Evolutionary conservation across 164 flowering plant genomes (phyloP).

Genomic region (Platanus orientalis): DNA sequence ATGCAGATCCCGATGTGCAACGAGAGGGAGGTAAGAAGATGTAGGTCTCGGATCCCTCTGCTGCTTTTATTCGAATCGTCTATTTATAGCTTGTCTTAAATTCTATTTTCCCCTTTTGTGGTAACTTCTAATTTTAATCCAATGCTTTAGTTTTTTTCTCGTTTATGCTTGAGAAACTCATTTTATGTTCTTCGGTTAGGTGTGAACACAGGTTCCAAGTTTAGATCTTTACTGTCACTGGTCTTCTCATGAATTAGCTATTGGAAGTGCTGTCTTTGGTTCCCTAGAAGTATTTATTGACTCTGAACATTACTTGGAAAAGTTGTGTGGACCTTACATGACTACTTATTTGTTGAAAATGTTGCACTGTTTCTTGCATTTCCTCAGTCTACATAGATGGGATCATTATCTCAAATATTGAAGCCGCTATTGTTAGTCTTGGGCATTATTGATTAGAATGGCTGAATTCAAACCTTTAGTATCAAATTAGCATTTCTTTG

Average conservation of each 20-base stretch:
- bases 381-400: neutral
- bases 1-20: constrained; percentile 98
- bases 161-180: neutral
- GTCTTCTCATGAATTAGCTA: neutral
- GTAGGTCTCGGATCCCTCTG: constrained; percentile 49
- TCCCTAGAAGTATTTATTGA: neutral
- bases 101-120: neutral
- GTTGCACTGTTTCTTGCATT: neutral
- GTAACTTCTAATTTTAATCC: neutral
- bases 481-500: neutral
- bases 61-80: neutral
- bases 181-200: too few relatives aligned
- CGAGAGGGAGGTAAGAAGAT: constrained; percentile 93
- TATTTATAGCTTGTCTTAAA: neutral
- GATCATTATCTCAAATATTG: neutral
- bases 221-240: neutral
- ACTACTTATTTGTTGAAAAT: neutral
- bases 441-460: neutral
- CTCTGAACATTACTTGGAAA: neutral
- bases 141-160: neutral
- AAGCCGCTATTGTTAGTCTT: neutral
- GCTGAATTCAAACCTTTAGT: neutral
- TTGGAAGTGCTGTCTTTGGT: neutral
- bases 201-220: neutral
- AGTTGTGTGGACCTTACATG: neutral